Percentiles rank a stretch among this genome's conserved stretches.
These are phyloP conservation scores for Lentinula edodes DNA, from an alignment of 768 basidiomycete species.

Conservation along the genomic window DNA sequence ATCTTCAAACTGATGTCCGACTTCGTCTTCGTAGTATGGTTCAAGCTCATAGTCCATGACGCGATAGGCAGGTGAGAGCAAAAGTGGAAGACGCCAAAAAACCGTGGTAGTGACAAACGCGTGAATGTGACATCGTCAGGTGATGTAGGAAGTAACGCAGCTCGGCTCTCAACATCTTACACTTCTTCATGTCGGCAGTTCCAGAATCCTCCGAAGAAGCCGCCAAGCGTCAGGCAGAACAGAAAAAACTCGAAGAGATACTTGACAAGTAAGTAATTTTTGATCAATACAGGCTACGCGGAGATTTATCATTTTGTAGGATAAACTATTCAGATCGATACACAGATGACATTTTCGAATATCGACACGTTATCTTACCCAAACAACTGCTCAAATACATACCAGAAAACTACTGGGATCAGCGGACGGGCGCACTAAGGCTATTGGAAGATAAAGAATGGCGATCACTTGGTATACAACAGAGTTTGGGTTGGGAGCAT, in stretches of 20 bases:
- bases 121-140: neutral
- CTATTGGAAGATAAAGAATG: conserved; percentile 86
- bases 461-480: conserved; percentile 94
- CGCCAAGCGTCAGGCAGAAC: conserved; percentile 32
- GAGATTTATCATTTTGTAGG: conserved; percentile 31
- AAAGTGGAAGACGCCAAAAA: too few relatives aligned
- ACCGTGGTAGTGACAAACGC: neutral
- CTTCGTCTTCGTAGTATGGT: conserved; percentile 2
- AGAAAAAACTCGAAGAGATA: conserved; percentile 64
- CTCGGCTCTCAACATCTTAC: neutral
- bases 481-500: conserved; percentile 95
- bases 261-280: conserved; percentile 58
- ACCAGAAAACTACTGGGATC: conserved; percentile 79
- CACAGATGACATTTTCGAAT: conserved; percentile 89
- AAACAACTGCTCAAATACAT: conserved; percentile 92
- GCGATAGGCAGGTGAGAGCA: neutral
- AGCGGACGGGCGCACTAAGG: conserved; percentile 74
- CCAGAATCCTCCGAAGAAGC: conserved; percentile 23
- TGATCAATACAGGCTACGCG: conserved; percentile 7
- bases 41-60: neutral
- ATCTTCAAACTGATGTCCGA: neutral
- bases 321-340: conserved; percentile 92
- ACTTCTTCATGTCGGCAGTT: conserved; percentile 18
- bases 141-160: neutral
- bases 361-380: conserved; percentile 95